These are phyloP conservation scores for Ophiocordyceps camponoti-leonardi DNA, from an alignment of 2,329 filamentous ascomycete species.

Conservation along the genomic window DNA sequence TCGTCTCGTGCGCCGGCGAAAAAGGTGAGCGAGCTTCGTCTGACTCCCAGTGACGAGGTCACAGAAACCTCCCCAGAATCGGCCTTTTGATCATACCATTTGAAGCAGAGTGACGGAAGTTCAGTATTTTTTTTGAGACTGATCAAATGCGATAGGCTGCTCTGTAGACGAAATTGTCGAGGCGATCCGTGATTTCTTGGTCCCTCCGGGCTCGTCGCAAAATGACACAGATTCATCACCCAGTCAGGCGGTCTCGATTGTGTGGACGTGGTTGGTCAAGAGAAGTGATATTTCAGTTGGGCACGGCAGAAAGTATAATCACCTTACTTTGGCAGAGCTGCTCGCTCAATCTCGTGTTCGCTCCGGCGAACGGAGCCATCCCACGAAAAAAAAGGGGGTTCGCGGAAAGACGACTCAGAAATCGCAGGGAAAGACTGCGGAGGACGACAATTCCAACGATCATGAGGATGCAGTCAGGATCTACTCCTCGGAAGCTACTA, in stretches of 20 bases:
- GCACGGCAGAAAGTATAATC: constrained; percentile 13
- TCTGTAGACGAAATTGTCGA: constrained; percentile 14
- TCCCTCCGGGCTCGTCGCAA: constrained; percentile 4
- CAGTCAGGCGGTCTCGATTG: constrained; percentile 11
- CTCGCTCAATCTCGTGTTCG: constrained; percentile 7
- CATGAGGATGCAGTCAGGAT: constrained; percentile 12
- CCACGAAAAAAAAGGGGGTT: background rate
- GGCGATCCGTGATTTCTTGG: constrained; percentile 12
- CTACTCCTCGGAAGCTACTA: constrained; percentile 33
- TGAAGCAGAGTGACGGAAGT: background rate
- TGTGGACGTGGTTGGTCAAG: constrained; percentile 19
- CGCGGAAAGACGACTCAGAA: background rate
- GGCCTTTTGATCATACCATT: background rate
- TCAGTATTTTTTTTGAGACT: background rate
- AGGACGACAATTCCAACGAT: background rate
- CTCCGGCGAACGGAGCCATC: background rate
- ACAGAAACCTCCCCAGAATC: background rate
- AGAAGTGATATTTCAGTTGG: constrained; percentile 20
- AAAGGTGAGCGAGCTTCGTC: constrained; percentile 15
- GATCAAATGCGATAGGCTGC: constrained; percentile 9
- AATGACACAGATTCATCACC: constrained; percentile 4
- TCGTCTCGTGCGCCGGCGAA: constrained; percentile 20
- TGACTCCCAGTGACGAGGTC: background rate
- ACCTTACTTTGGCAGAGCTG: constrained; percentile 20
- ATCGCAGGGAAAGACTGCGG: background rate